Percentiles rank a stretch among this genome's conserved stretches.
Evolutionary conservation across 164 flowering plant genomes (phyloP).

Genomic region (Saururus chinensis): DNA sequence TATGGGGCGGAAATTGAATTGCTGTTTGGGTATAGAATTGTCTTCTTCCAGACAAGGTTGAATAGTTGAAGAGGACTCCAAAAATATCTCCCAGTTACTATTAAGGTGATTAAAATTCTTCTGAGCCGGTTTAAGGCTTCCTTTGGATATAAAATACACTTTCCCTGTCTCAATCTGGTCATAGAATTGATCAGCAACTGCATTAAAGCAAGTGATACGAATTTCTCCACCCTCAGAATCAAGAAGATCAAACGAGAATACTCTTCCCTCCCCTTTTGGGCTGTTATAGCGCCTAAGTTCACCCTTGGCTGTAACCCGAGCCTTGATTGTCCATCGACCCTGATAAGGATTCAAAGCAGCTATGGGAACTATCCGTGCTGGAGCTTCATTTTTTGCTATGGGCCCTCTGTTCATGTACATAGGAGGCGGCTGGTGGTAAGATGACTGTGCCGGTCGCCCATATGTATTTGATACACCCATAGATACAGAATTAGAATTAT

Average conservation of each 20-base stretch:
- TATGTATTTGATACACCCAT: conserved; percentile 27
- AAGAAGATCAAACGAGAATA: conserved; percentile 89
- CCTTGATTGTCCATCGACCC: conserved; percentile 92
- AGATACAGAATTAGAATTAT: conserved; percentile 20
- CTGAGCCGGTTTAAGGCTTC: conserved; percentile 70
- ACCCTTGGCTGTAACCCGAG: conserved; percentile 77
- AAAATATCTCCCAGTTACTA: conserved; percentile 65
- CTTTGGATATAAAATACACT: conserved; percentile 75
- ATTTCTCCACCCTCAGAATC: conserved; percentile 96
- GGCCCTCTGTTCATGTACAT: conserved; percentile 76
- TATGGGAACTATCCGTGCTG: conserved; percentile 71
- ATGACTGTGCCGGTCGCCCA: conserved; percentile 29
- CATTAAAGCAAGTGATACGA: conserved; percentile 84
- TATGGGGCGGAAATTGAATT: conserved; percentile 68
- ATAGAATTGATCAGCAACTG: conserved; percentile 82
- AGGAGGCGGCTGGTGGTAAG: conserved; percentile 54
- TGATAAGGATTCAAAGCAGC: conserved; percentile 86
- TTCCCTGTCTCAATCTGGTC: conserved; percentile 68
- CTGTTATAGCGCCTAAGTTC: conserved; percentile 70
- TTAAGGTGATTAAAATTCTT: conserved; percentile 66
- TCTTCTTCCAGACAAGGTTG: conserved; percentile 67
- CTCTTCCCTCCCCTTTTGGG: conserved; percentile 84
- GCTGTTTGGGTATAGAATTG: conserved; percentile 58
- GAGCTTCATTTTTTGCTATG: conserved; percentile 72
- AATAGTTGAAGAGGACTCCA: conserved; percentile 54